Evolutionary conservation across 768 basidiomycete genomes (phyloP).

Genomic region (Royoungia palumana): DNA sequence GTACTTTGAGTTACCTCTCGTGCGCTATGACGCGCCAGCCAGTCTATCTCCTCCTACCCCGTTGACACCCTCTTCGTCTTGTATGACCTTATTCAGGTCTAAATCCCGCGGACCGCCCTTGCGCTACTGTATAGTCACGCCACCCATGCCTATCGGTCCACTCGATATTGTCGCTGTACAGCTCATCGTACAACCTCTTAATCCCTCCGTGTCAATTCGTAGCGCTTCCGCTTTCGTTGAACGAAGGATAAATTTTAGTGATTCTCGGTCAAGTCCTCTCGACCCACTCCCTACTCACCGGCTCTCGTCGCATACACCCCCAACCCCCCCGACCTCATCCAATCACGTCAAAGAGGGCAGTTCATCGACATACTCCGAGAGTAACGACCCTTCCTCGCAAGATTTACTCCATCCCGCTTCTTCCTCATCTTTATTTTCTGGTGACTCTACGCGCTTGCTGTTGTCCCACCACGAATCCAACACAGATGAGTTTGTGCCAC

Average conservation of each 20-base stretch:
- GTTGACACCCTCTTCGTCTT: conserved; percentile 34
- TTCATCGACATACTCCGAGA: conserved; percentile 6
- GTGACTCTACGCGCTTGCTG: conserved; percentile 25
- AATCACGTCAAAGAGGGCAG: conserved; percentile 24
- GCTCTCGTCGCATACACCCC: conserved; percentile 15
- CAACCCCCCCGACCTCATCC: conserved; percentile 27
- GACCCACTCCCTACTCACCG: conserved; percentile 23
- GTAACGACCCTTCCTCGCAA: conserved; percentile 18
- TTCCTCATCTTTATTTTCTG: conserved; percentile 23
- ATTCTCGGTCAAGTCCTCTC: conserved; percentile 28
- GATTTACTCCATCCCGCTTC: conserved; percentile 17
- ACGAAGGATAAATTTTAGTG: conserved; percentile 63
- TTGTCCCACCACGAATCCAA: conserved; percentile 17
- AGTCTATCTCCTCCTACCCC: conserved; percentile 36
- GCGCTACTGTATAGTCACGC: conserved; percentile 56
- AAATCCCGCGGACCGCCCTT: conserved; percentile 58
- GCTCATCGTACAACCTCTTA: conserved; percentile 57
- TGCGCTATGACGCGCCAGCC: conserved; percentile 63
- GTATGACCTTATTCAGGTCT: conserved; percentile 41
- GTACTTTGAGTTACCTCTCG: conserved; percentile 68
- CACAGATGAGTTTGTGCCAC: conserved; percentile 10
- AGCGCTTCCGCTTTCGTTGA: conserved; percentile 65
- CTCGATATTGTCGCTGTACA: conserved; percentile 68
- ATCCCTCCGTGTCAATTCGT: conserved; percentile 55
- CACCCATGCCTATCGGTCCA: conserved; percentile 63